Conservation (phyloP, 352 stramenopile genomes). For the Globisporangium recalcitrans region DNA sequence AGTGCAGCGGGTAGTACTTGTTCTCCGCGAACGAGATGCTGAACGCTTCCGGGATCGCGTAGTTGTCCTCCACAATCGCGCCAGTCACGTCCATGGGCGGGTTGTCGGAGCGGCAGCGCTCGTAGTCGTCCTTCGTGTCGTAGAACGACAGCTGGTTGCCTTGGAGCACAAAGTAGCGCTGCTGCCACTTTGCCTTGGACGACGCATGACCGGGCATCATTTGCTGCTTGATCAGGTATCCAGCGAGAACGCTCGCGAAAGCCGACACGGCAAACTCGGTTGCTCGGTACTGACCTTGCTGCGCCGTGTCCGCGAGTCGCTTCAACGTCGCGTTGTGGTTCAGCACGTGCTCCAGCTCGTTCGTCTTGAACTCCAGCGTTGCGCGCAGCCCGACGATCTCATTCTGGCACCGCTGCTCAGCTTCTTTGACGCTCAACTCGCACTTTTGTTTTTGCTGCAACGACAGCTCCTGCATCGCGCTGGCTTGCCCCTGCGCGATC, state of each 20-base stretch:
- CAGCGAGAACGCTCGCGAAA: conserved; percentile 62
- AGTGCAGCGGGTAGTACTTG: conserved; percentile 74
- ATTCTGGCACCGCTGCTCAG: conserved; percentile 62
- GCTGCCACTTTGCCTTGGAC: conserved; percentile 72
- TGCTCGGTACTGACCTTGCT: conserved; percentile 79
- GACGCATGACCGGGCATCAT: conserved; percentile 37
- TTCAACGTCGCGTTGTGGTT: conserved; percentile 88
- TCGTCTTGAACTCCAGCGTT: conserved; percentile 82
- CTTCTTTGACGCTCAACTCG: conserved; percentile 67
- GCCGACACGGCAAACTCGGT: conserved; percentile 79
- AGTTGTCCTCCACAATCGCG: conserved; percentile 71
- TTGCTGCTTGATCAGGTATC: conserved; percentile 85
- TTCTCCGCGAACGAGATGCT: conserved; percentile 76
- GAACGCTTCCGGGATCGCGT: conserved; percentile 74
- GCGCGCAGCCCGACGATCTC: conserved; percentile 62
- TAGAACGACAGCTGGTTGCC: conserved; percentile 75
- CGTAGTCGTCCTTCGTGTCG: conserved; percentile 85
- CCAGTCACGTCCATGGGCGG: conserved; percentile 77
- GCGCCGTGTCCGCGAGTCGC: conserved; percentile 74
- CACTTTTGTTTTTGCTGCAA: conserved; percentile 75
- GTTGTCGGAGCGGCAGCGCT: conserved; percentile 72
- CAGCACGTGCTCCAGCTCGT: conserved; percentile 83
- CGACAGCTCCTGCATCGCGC: conserved; percentile 77
- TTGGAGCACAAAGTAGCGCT: conserved; percentile 85
- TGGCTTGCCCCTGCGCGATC: conserved; percentile 71